Base-by-base conservation (phyloP, 2,329 filamentous ascomycete genomes). In the Microdochium trichocladiopsis region DNA sequence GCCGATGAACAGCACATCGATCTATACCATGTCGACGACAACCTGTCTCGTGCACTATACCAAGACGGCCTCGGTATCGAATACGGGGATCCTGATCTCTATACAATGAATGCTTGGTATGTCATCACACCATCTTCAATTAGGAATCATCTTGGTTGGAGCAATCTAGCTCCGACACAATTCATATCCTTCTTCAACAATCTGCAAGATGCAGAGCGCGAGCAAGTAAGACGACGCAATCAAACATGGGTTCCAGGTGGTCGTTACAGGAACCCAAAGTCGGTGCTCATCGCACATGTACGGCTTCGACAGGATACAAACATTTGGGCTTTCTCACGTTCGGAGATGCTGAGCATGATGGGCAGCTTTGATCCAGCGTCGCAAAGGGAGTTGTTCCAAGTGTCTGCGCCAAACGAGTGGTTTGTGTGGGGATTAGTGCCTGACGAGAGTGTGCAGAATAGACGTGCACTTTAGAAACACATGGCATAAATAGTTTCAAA, bases 21-120 rank as follows among this genome's bases (percentile, higher is more conserved):
- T n/a, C 41, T 47, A n/a, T 47, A 47, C 41, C 41, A 47, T 47
- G 41, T 47, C n/a, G 8, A 47, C 41, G 41, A 47, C 41, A 47
- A 47, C 41, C 41, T 47, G n/a, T 47, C 41, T 47, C n/a, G 41
- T 24, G n/a, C 41, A n/a, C 41, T n/a, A 47, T 47, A 47, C 22
- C 41, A n/a, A 47, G 8, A 24, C 22, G 41, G 41, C 41, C n/a
- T 47, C 22, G n/a, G 41, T n/a, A 47, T 47, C 22, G 8, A 21
- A 47, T 47, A n/a, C 8, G 41, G 22, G n/a, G 41, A 47, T 47
- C 41, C 41, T n/a, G 41, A 47, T 24, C 8, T 21, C 41, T 47
- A 47, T 47, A 9, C n/a, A 8, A n/a, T 47, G 8, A 47, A 47
- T 47, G n/a, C 8, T 8, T 47, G 41, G 8, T n/a, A 47, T 47